Base-by-base conservation (phyloP, 306 rosid genomes). In the Trifolium pratense region DNA sequence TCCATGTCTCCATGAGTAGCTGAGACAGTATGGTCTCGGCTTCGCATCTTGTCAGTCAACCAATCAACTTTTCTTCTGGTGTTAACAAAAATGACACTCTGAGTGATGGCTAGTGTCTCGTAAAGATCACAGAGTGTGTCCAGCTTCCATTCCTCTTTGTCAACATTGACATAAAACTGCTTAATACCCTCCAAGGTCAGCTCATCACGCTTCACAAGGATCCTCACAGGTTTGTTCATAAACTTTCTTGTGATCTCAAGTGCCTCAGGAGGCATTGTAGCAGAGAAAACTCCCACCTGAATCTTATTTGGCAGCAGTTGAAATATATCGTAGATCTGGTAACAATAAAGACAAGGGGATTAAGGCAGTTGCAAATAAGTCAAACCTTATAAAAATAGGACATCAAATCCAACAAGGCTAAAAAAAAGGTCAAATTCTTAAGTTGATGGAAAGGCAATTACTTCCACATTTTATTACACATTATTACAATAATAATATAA, bases 1-100 rank as follows among this genome's bases (percentile, higher is more conserved):
- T 90, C 96, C 96, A 90, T 90, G 80, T 90, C 96, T 81, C 96
- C 96, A 53, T 90, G 96, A 67, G 96, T 90, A 56, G 96, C 96
- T 8, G 96, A 90, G 23, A 90, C 96, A 2, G 93, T 90, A 51
- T 90, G 96, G 82, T 90, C 96, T 16, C 96, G 82, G 85, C 91
- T 75, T 67, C 96, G 75, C 96, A 90, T 90, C 83, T 88, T 90
- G 86, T 90, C 93, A 5, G 93, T 90, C 65, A 90, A 86, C 96
- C 96, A 90, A 66, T 90, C 96, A 26, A 90, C 96, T 87, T 90
- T 90, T 85, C 96, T 90, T 66, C 96, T 83, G 65, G 96, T 88
- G 82, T 90, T 90, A 1, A 90, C 91, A 18, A 90, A 88, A 73
- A 90, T 88, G 72, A 88, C 96, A 86, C 93, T 90, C 83, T 88